A percentile compares a stretch with the other conserved stretches of the same genome.
phyloP scores from a whole-genome alignment of 139 green algal species.

The Tetraselmis chui region DNA sequence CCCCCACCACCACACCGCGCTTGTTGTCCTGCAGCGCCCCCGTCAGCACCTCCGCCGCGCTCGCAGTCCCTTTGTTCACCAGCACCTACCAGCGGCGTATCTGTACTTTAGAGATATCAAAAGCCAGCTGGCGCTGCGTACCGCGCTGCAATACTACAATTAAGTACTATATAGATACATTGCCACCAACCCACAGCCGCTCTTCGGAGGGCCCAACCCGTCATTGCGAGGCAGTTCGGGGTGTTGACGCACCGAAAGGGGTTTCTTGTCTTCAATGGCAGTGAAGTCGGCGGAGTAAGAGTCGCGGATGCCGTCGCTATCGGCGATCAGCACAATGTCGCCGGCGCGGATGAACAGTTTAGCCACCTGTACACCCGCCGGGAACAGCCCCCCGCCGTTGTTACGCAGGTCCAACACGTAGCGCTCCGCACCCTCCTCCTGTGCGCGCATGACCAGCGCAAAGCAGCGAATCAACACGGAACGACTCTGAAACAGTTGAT shows the following conservation, averaged over 20 bases:
- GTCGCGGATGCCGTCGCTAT: constrained; percentile 81
- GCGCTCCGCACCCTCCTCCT: constrained; percentile 31
- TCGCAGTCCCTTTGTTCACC: constrained; percentile 93
- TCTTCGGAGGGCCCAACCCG: no score
- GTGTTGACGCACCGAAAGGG: constrained; percentile 41
- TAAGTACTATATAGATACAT: no score
- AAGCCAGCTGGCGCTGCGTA: neutral
- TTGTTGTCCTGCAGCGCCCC: constrained; percentile 89
- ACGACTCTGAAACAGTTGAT: no score
- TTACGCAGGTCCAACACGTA: constrained; percentile 90
- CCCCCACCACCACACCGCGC: constrained; percentile 64
- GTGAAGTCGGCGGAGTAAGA: constrained; percentile 71
- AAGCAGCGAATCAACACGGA: no score
- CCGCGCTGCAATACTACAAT: neutral
- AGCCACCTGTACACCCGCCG: constrained; percentile 80
- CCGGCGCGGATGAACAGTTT: constrained; percentile 65
- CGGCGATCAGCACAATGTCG: constrained; percentile 90
- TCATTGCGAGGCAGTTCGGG: no score
- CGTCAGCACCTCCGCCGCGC: constrained; percentile 86
- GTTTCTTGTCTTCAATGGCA: constrained; percentile 35
- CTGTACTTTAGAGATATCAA: no score
- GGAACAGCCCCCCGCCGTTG: constrained; percentile 92
- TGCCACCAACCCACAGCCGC: no score
- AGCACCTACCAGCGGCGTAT: constrained; percentile 49
- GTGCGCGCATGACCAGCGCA: no score